A percentile compares a stretch with the other conserved stretches of the same genome.
Conservation (phyloP, 202 grass and related monocot genomes). For the Alloteropsis angusta region DNA sequence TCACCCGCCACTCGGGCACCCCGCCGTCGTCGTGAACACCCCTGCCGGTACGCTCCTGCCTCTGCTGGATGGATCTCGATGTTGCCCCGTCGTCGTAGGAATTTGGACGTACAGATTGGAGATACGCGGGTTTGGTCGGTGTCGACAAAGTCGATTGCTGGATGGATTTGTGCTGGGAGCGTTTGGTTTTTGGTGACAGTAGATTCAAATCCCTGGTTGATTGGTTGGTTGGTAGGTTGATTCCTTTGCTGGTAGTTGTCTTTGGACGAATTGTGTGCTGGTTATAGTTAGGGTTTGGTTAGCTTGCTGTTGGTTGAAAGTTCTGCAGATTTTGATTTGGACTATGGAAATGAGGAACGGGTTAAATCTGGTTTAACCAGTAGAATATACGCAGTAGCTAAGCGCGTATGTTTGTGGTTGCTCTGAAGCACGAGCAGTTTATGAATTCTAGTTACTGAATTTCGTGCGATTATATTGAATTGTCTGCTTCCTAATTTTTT, state of each 20-base stretch:
- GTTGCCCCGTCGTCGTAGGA: neutral
- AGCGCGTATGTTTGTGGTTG: neutral
- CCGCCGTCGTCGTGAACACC: slow-evolving; percentile 7
- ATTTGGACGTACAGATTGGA: neutral
- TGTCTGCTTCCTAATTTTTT: neutral
- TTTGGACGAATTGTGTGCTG: neutral
- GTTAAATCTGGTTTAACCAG: neutral
- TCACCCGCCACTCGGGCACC: slow-evolving; percentile 33
- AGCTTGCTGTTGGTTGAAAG: neutral
- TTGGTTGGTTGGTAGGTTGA: neutral
- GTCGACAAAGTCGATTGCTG: neutral
- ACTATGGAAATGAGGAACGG: neutral
- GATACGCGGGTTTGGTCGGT: neutral
- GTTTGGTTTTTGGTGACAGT: neutral
- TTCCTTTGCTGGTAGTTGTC: neutral
- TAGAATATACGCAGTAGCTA: neutral
- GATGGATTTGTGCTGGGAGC: neutral
- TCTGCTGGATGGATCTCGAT: neutral
- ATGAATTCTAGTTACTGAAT: neutral
- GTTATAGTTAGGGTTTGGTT: neutral
- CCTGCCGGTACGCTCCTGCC: neutral
- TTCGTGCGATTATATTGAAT: neutral
- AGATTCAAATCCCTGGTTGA: neutral
- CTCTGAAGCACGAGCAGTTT: neutral
- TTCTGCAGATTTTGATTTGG: neutral